Percentiles rank a stretch among this genome's conserved stretches.
phyloP scores from a whole-genome alignment of 2,329 filamentous ascomycete species.

The Bertia moriformis region DNA sequence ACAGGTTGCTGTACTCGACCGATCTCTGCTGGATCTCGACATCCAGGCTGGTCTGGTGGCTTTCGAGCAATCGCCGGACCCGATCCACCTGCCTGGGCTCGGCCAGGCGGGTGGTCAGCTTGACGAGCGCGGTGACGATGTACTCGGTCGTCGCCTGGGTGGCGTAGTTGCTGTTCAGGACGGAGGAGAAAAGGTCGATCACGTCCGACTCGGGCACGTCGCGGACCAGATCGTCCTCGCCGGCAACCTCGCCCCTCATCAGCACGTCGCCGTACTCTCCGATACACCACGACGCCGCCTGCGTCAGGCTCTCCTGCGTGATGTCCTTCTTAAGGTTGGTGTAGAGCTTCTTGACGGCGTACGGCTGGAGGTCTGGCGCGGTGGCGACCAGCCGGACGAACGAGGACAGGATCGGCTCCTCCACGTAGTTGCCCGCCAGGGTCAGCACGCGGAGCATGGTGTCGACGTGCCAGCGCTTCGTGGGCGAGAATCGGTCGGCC shows the following conservation, averaged over 20 bases:
- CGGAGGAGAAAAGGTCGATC: conserved; percentile 79
- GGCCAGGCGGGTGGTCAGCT: conserved; percentile 75
- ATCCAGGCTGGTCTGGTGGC: conserved; percentile 73
- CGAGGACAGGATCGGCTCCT: conserved; percentile 92
- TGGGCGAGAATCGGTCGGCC: conserved; percentile 86
- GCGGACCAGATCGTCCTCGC: conserved; percentile 77
- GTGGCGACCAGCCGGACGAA: conserved; percentile 93
- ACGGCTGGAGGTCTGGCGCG: conserved; percentile 84
- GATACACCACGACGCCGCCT: conserved; percentile 92
- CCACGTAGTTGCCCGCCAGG: conserved; percentile 89
- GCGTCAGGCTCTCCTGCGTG: conserved; percentile 85
- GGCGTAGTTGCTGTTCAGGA: conserved; percentile 87
- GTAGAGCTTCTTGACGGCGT: conserved; percentile 91
- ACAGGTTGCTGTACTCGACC: conserved; percentile 92
- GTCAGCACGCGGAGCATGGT: conserved; percentile 91
- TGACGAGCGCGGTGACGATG: conserved; percentile 87
- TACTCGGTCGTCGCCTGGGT: conserved; percentile 88
- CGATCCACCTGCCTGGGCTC: conserved; percentile 78
- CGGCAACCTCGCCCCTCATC: conserved; percentile 77
- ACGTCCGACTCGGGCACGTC: conserved; percentile 76
- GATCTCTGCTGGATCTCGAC: conserved; percentile 93
- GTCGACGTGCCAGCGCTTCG: conserved; percentile 96
- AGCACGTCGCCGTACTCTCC: conserved; percentile 89
- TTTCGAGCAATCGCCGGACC: conserved; percentile 62
- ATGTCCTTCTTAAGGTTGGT: conserved; percentile 86